Base-by-base conservation (phyloP, 148 eudicot genomes). In the Limonium bicolor region DNA sequence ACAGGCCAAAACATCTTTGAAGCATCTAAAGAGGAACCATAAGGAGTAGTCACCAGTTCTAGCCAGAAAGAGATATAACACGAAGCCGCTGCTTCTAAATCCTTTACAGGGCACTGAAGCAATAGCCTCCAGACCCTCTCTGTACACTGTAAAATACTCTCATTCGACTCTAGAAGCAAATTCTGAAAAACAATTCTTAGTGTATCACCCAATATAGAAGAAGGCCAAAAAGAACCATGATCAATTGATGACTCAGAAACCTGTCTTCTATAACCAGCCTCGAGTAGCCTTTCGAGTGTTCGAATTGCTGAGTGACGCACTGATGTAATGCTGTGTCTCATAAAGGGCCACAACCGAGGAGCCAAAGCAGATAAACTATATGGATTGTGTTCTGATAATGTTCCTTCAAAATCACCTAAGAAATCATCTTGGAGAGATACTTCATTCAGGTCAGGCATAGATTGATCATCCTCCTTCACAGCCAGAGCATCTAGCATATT, bases 271-370 rank as follows among this genome's bases (percentile, higher is more conserved):
- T 70, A 65, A 25, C 80, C 87, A 56, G 99, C 94, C 61, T 90
- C 95, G 36, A 90, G 95, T 55, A 90, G 70, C 32, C 99, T 74
- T 60, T 90, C 99, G 75, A 85, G 66, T 43, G 99, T 90, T 60
- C 99, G 76, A 46, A 90, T 85, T 30, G 99, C 99, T 43, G 99
- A 85, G 63, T 66, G 71, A n/a, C 99, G 95, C 48, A 90, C 99
- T 16, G 99, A 84, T 38, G 88, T 78, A 48, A 90, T 90, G 60
- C 72, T 90, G 61, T 90, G 99, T 50, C 99, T 73, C 99, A 90
- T 90, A 62, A 90, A 90, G 31, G 95, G 99, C 99, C 99, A 90
- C 32, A 90, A 66, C 14, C 99, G 76, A 59, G 99, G 99, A 56
- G 95, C 99, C 50, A 90, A 53, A 27, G 79, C 78, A 29, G 95